These are phyloP conservation scores for Neurospora hispaniola DNA, from an alignment of 495 filamentous ascomycete species.

Conservation along the genomic window DNA sequence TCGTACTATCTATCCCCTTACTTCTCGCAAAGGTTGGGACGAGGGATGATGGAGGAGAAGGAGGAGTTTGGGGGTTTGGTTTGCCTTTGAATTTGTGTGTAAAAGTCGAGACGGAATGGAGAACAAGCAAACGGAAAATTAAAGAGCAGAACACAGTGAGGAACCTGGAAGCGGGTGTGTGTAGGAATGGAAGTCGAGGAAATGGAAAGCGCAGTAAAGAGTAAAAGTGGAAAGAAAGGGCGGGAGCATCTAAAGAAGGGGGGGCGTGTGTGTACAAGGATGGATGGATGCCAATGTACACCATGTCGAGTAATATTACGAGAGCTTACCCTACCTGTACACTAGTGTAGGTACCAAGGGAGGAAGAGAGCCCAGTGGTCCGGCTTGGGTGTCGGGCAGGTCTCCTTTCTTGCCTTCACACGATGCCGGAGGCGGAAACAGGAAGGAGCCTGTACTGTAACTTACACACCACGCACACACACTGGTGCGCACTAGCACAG, in stretches of 20 bases:
- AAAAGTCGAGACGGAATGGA: neutral
- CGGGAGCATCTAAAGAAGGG: conserved; percentile 10
- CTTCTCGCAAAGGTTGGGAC: neutral
- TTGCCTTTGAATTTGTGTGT: neutral
- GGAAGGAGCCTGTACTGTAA: neutral
- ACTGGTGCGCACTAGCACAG: neutral
- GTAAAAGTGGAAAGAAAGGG: conserved; percentile 2
- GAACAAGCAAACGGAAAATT: neutral
- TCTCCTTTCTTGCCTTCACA: neutral
- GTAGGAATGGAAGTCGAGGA: neutral
- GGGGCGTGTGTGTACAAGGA: neutral
- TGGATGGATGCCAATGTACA: neutral
- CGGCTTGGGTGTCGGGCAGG: too few relatives aligned
- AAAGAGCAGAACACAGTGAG: neutral
- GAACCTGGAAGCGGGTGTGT: neutral
- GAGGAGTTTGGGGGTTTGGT: neutral
- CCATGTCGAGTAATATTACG: neutral
- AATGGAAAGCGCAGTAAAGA: neutral
- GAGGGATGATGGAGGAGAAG: neutral
- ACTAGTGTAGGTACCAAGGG: neutral
- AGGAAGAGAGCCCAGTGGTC: neutral
- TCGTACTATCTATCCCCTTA: neutral
- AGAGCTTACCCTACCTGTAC: neutral
- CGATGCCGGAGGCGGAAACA: conserved; percentile 10
- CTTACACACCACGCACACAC: neutral